A percentile compares a stretch with the other conserved stretches of the same genome.
Conservation (phyloP, 129 eudicot species). For the Flaveria trinervia region DNA sequence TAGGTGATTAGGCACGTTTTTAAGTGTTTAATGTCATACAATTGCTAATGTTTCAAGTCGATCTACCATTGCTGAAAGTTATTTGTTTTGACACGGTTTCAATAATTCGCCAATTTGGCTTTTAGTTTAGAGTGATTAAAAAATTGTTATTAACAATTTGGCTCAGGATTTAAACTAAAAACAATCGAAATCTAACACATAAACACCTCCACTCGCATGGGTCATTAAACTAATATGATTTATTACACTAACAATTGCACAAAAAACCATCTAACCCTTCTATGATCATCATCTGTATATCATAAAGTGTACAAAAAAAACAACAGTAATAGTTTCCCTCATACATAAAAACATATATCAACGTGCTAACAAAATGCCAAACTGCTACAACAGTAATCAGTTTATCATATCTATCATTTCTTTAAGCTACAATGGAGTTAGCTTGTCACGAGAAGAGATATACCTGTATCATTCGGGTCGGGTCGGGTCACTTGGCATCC, state of each 20-base stretch:
- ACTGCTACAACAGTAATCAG: slow-evolving; percentile 23
- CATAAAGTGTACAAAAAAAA: slow-evolving; percentile 31
- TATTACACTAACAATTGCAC: background rate
- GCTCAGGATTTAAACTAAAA: no score
- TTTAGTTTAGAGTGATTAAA: no score
- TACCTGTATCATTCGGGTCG: background rate
- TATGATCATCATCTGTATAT: slow-evolving; percentile 5
- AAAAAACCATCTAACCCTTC: background rate
- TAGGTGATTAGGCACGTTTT: no score
- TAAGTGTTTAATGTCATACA: no score
- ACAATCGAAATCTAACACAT: no score
- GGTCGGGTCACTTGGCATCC: background rate
- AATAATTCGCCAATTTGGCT: no score
- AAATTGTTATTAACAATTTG: no score
- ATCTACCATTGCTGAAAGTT: no score
- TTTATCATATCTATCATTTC: slow-evolving; percentile 7
- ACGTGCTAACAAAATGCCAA: slow-evolving; percentile 7
- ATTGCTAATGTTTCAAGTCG: no score
- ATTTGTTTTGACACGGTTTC: no score
- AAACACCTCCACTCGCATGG: no score
- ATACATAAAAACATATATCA: slow-evolving; percentile 24
- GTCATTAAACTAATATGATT: no score
- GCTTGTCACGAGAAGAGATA: slow-evolving; percentile 8
- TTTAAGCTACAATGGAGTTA: slow-evolving; percentile 16
- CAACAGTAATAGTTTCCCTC: slow-evolving; percentile 25